These are phyloP conservation scores for Physocladia obscura DNA, from an alignment of 192 early-diverging fungal genomes.

Conservation along the genomic window DNA sequence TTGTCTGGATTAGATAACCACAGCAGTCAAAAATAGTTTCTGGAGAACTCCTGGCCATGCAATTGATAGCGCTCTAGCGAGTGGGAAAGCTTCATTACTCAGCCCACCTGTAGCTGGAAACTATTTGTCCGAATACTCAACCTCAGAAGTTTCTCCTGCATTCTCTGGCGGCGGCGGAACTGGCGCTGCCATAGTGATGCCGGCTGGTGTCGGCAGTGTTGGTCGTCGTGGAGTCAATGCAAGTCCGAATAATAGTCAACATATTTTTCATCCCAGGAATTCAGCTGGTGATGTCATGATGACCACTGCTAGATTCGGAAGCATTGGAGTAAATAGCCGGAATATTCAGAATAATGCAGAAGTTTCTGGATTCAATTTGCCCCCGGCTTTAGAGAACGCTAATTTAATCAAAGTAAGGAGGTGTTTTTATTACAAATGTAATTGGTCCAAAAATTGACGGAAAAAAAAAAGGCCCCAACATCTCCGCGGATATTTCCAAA, in stretches of 20 bases:
- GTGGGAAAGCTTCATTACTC: background rate
- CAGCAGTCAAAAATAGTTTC: background rate
- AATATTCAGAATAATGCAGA: background rate
- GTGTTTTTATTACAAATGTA: background rate
- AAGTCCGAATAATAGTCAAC: too few species aligned
- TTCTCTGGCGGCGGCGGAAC: background rate
- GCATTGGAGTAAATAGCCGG: background rate
- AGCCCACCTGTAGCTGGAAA: too few species aligned
- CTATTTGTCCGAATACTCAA: too few species aligned
- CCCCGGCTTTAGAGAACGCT: slow-evolving; percentile 1
- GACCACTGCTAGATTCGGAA: too few species aligned
- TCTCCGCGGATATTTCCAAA: background rate
- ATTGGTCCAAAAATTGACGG: background rate
- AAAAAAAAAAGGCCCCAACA: too few species aligned
- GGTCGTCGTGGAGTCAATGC: background rate
- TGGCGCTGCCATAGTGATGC: background rate
- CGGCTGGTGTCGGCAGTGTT: background rate
- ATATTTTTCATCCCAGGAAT: too few species aligned
- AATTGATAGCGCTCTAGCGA: background rate
- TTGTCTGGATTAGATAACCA: background rate
- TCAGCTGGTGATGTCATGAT: too few species aligned
- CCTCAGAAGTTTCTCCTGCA: too few species aligned
- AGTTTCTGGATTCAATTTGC: slow-evolving; percentile 8
- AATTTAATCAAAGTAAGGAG: background rate
- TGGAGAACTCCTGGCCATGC: slow-evolving; percentile 5